These are phyloP conservation scores for Ascoidea asiatica DNA, from an alignment of 805 yeast genomes.

Conservation along the genomic window DNA sequence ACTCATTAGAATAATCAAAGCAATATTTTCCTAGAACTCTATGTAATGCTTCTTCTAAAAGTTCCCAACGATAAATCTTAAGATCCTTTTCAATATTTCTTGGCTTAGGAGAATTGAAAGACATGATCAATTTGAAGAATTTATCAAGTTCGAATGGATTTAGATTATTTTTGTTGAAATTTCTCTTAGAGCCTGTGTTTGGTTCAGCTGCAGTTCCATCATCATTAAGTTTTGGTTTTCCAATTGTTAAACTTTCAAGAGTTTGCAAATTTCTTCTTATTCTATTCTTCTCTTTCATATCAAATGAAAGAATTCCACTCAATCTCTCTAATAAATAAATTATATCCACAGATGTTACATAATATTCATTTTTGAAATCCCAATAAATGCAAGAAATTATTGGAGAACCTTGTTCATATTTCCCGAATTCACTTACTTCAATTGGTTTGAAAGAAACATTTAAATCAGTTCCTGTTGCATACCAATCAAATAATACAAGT, in stretches of 20 bases:
- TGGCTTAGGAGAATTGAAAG: slow-evolving; percentile 42
- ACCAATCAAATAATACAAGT: not conserved
- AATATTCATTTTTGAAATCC: slow-evolving; percentile 21
- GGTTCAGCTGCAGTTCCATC: slow-evolving; percentile 1
- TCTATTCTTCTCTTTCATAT: slow-evolving; percentile 29
- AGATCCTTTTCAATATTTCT: slow-evolving; percentile 49
- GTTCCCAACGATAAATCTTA: slow-evolving; percentile 44
- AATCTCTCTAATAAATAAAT: slow-evolving; percentile 24
- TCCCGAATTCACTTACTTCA: not conserved
- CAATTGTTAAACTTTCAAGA: slow-evolving; percentile 25
- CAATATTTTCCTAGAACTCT: slow-evolving; percentile 39
- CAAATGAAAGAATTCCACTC: slow-evolving; percentile 21
- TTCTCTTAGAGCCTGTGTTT: slow-evolving; percentile 2
- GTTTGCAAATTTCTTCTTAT: slow-evolving; percentile 29
- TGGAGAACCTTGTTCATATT: not conserved
- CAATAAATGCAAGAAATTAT: slow-evolving; percentile 18
- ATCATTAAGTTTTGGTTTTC: slow-evolving; percentile 12
- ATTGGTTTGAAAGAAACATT: not conserved
- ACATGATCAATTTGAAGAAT: slow-evolving; percentile 33
- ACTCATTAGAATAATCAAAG: not conserved
- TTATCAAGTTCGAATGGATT: slow-evolving; percentile 11
- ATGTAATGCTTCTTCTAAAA: slow-evolving; percentile 30
- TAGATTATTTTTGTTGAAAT: slow-evolving; percentile 7
- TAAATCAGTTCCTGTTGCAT: not conserved
- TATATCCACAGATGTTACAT: slow-evolving; percentile 26